Base-by-base conservation (phyloP, 805 yeast species). In the Maudiozyma serrabonitensis region DNA sequence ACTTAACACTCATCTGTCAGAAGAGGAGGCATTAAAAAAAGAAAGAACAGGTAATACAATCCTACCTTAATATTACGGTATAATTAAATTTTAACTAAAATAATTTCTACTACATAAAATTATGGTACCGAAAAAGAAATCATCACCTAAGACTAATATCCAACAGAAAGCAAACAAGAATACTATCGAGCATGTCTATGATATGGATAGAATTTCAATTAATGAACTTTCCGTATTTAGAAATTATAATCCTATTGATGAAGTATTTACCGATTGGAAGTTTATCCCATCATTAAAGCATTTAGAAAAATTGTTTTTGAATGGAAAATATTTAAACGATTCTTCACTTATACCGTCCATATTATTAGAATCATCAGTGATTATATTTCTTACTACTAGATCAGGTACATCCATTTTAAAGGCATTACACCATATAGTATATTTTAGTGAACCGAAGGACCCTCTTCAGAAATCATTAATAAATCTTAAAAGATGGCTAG, bases 371-470 rank as follows among this genome's bases (percentile, higher is more conserved):
- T 46, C 54, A 21, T 31, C 55, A 9, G 28, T 54, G 9, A 39
- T 61, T 16, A 52, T 55, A 11, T 47, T 61, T 2, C 55, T 60
- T 38, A 55, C 60, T 8, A 63, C 68, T 6, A 49, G 45, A 38
- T 37, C 62, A 3, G 68, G 68, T 6, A 45, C 44, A 3, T 55
- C 62, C 12, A 44, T 58, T 15, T 32, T 59, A 41, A 43, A 52
- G 5, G 46, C 43, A 34, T 46, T 47, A 25, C 19, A 43, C 25
- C 41, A 50, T n/a, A 11, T 47, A 12, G 23, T 28, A 26, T 43
- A 46, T 34, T 32, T 41, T 3, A 41, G 21, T 41, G 34, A 15
- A 46, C 35, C 15, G 34, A 39, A 35, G 15, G 25, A 15, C 34
- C 43, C n/a, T 12, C 9, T 41, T 11, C 18, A n/a, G 16, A 18